Conservation (phyloP, 192 early-diverging fungal genomes). For the Phlyctochytrium bullatum region DNA sequence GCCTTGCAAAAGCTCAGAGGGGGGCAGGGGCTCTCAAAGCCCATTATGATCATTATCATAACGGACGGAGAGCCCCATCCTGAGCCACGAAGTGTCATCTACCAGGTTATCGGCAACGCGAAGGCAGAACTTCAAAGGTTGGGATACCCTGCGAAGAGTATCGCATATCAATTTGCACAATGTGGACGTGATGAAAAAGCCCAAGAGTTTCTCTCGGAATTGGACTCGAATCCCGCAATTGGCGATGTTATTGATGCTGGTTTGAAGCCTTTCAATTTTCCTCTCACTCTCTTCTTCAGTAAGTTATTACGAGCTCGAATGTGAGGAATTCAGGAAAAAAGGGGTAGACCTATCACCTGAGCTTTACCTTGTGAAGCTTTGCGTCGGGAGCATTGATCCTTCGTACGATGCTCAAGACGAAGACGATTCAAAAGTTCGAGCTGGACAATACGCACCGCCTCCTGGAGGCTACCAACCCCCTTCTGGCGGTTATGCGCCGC, state of each 20-base stretch:
- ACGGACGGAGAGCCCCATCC: background rate
- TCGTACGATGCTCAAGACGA: background rate
- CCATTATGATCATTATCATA: background rate
- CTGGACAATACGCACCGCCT: background rate
- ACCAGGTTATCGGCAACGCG: background rate
- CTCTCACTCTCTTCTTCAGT: too few species aligned
- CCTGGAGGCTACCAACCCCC: background rate
- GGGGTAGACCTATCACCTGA: background rate
- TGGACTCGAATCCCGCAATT: background rate
- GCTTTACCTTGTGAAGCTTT: background rate
- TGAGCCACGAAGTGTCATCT: background rate
- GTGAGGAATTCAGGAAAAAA: background rate
- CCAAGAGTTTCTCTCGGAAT: background rate
- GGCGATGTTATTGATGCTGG: conserved; percentile 1
- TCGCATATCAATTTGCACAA: background rate
- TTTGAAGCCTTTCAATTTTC: too few species aligned
- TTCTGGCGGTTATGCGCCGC: background rate
- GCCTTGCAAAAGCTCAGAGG: background rate
- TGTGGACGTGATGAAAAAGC: background rate
- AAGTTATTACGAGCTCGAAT: background rate
- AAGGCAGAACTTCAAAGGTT: background rate
- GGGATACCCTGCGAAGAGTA: background rate
- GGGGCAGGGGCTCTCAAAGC: too few species aligned
- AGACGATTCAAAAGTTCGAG: background rate
- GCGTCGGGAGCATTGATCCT: background rate